Conservation (phyloP, 768 basidiomycete species). For the Paxillus involutus region DNA sequence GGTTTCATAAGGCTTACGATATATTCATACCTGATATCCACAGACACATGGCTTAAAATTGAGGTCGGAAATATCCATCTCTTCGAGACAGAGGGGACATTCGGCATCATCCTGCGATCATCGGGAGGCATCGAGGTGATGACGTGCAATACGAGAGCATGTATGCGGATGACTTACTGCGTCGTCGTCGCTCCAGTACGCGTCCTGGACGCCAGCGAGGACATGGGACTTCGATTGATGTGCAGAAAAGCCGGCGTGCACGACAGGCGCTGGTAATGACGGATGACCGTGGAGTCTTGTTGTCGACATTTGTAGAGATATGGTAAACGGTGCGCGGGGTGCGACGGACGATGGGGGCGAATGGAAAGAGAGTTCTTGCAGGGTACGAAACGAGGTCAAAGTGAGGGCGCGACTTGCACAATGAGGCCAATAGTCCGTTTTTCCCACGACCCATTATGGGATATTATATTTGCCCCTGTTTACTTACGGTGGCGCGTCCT, state of each 20-base stretch:
- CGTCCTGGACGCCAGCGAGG: conserved; percentile 89
- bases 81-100: conserved; percentile 96
- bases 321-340: conserved; percentile 2
- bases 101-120: conserved; percentile 86
- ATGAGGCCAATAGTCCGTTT: conserved; percentile 19
- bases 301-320: conserved; percentile 42
- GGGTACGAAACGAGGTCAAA: conserved; percentile 18
- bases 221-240: conserved; percentile 85
- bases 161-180: conserved; percentile 46
- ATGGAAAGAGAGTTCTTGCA: conserved; percentile 4
- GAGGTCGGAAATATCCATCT: conserved; percentile 98
- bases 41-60: conserved; percentile 99
- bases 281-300: conserved; percentile 59
- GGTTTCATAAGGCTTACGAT: conserved; percentile 17
- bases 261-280: conserved; percentile 70
- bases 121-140: conserved; percentile 17
- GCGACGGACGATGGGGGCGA: conserved; percentile 19
- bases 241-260: conserved; percentile 68
- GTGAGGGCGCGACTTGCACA: conserved; percentile 19
- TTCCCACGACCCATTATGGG: conserved; percentile 21
- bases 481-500: conserved; percentile 12
- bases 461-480: conserved; percentile 20
- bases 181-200: conserved; percentile 96
- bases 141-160: conserved; percentile 9
- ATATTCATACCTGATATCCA: conserved; percentile 81